phyloP scores from a whole-genome alignment of 2,329 filamentous ascomycete genomes.

The Ophiostoma quercus region DNA sequence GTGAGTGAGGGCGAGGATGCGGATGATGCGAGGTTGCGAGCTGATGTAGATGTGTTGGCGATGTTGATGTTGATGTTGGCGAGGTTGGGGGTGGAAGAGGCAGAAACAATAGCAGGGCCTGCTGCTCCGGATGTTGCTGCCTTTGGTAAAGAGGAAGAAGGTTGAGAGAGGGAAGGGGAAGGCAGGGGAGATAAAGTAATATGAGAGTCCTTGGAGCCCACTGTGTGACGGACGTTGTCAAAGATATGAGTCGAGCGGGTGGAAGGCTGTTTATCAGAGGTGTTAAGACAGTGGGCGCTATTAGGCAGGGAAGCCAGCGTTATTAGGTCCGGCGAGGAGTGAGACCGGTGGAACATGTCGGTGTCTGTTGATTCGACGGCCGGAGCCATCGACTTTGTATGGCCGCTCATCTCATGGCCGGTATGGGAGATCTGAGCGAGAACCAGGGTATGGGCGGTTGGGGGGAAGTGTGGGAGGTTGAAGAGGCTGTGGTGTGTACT shows the following conservation, averaged over 20 bases:
- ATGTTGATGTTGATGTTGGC: slow-evolving; percentile 1
- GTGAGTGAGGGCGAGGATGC: neutral
- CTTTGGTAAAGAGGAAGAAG: slow-evolving; percentile 21
- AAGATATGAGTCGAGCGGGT: slow-evolving; percentile 16
- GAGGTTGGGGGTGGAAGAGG: slow-evolving; percentile 18
- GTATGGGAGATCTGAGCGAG: slow-evolving; percentile 20
- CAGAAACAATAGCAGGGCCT: slow-evolving; percentile 17
- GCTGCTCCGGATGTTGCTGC: slow-evolving; percentile 20
- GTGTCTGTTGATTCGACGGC: slow-evolving; percentile 37
- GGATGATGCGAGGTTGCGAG: slow-evolving; percentile 14
- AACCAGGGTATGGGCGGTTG: slow-evolving; percentile 18
- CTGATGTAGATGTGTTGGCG: slow-evolving; percentile 16
- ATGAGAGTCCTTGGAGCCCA: slow-evolving; percentile 14
- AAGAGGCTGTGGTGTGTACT: slow-evolving; percentile 12
- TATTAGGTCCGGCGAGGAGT: slow-evolving; percentile 35
- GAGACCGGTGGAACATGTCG: slow-evolving; percentile 35
- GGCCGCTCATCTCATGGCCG: slow-evolving; percentile 42
- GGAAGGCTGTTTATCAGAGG: slow-evolving; percentile 16
- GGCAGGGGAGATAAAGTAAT: slow-evolving; percentile 13
- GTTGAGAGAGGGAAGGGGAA: neutral
- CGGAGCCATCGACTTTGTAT: slow-evolving; percentile 39
- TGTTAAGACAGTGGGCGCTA: slow-evolving; percentile 6
- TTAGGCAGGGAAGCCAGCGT: slow-evolving; percentile 27
- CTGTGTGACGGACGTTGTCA: slow-evolving; percentile 23
- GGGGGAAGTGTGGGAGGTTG: slow-evolving; percentile 3